Evolutionary conservation across 345 rosid genomes (phyloP), one percentile per base, ranked within the genome.

Genomic region (Populus nigra): DNA sequence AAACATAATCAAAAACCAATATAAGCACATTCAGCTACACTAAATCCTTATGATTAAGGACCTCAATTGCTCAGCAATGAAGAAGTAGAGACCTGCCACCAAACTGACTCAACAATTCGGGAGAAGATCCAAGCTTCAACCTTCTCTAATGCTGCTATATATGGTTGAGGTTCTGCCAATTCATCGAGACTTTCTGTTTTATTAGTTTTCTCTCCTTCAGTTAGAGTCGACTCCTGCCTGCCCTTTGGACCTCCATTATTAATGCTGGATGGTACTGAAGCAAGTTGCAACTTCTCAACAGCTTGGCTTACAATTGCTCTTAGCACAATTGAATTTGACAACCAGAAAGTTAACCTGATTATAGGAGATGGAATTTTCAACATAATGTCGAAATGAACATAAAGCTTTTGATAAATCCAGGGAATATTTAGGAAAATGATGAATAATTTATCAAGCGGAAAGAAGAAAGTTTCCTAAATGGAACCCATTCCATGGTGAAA

Each of bases 111-210:
- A 11, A 94, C 88, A 59, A 94, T 85, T 65, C 97, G 87, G 18
- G 91, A 89, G 87, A 94, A 94, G 75, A 93, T 91, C 98, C 97
- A 94, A 17, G 91, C 86, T 83, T 94, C 98, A 43, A 94, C 80
- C 88, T 87, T 93, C 84, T 94, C 95, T 81, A 94, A 80, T 70
- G 97, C 94, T 45, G 83, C 77, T 6, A 85, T 71, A 77, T 83
- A 89, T 62, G 88, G 85, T 53, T 76, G 87, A 61, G 92, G 92
- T 59, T 90, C 86, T 83, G 87, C 94, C 94, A 92, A 90, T 65
- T 87, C 94, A 82, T 90, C 90, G 66, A 35, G 55, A 77, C 69
- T 39, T 73, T 68, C 78, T 0, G 4, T 33, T 39, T 68, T 36
- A 78, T 49, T 63, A 65, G 45, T 63, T 73, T 73, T 78, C 63